Evolutionary conservation across 73 alveolate species (phyloP).

Genomic region (Paramecium sonneborni): DNA sequence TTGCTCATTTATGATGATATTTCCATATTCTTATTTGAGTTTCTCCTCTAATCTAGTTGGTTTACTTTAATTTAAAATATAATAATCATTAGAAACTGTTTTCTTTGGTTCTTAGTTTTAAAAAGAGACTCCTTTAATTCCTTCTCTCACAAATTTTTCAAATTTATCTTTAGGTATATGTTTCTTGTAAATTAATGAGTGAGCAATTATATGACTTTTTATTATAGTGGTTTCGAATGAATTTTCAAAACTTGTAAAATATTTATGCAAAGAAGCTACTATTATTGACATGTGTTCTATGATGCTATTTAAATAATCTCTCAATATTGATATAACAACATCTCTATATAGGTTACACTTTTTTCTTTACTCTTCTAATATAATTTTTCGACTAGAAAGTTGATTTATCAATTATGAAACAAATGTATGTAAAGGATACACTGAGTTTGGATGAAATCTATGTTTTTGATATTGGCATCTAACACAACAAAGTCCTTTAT

Average conservation of each 20-base stretch:
- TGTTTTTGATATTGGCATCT: conserved; percentile 59
- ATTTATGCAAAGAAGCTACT: conserved; percentile 61
- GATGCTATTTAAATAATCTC: conserved; percentile 35
- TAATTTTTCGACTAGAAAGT: background rate
- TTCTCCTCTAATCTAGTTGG: conserved; percentile 30
- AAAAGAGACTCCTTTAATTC: conserved; percentile 13
- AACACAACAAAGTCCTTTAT: conserved; percentile 64
- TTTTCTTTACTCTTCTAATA: conserved; percentile 23
- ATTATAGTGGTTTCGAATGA: conserved; percentile 55
- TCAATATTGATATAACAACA: conserved; percentile 53
- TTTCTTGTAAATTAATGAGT: conserved; percentile 54
- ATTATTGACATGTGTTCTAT: conserved; percentile 60
- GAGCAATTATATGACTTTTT: conserved; percentile 55
- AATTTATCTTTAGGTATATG: conserved; percentile 55
- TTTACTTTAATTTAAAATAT: background rate
- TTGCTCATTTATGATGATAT: conserved; percentile 25
- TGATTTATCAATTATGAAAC: conserved; percentile 45
- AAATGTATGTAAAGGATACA: conserved; percentile 54
- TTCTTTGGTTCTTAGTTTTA: conserved; percentile 9
- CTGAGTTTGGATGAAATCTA: conserved; percentile 43
- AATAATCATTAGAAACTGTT: conserved; percentile 51
- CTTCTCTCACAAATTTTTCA: conserved; percentile 59
- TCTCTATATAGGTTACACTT: conserved; percentile 58
- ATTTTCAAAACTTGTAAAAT: conserved; percentile 59
- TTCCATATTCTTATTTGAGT: conserved; percentile 4